Conservation (phyloP, 768 basidiomycete genomes). For the Phlegmacium glaucopus region DNA sequence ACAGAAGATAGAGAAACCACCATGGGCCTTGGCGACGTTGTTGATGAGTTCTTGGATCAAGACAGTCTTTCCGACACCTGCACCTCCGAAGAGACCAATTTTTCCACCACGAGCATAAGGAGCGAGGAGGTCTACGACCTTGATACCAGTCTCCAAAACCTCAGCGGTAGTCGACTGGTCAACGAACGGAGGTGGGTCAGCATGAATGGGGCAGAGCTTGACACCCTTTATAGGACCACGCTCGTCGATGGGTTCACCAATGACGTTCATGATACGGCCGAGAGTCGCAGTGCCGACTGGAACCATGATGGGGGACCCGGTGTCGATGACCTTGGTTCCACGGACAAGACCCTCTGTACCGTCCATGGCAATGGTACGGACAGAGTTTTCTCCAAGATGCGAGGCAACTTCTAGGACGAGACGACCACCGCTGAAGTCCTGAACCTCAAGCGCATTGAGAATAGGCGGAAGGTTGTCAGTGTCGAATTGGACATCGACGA, state of each 20-base stretch:
- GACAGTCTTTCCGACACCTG: constrained; percentile 99
- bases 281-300: constrained; percentile 94
- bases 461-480: constrained; percentile 94
- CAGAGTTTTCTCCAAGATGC: constrained; percentile 98
- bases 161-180: constrained; percentile 99
- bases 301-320: constrained; percentile 93
- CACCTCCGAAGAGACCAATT: constrained; percentile 99
- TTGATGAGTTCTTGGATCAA: constrained; percentile 99
- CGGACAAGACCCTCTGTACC: constrained; percentile 99
- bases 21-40: constrained; percentile 99
- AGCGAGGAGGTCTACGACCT: constrained; percentile 99
- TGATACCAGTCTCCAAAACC: constrained; percentile 99
- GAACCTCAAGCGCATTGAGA: constrained; percentile 98
- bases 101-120: constrained; percentile 99
- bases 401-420: constrained; percentile 99
- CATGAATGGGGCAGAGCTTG: constrained; percentile 90
- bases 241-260: constrained; percentile 99
- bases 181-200: constrained; percentile 95
- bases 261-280: constrained; percentile 99
- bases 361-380: constrained; percentile 99
- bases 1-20: constrained; percentile 99
- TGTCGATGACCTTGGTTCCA: constrained; percentile 96
- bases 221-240: constrained; percentile 98
- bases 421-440: constrained; percentile 90
- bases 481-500: constrained; percentile 99